Percentiles rank a stretch among this genome's conserved stretches.
Conservation (phyloP, 176 grass and related monocot species). For the Oryza glumipatula region DNA sequence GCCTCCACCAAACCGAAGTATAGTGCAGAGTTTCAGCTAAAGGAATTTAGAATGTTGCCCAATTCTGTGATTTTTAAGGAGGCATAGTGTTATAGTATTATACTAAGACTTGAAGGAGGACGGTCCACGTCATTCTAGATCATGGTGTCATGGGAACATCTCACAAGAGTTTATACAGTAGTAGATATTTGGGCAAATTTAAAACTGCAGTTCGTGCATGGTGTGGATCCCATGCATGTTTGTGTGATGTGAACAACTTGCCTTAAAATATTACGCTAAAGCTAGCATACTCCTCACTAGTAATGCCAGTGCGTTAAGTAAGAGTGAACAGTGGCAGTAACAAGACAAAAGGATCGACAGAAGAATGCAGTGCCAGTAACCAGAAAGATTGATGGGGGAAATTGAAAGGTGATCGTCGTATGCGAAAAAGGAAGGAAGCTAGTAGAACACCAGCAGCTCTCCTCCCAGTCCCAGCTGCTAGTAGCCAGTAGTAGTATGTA, state of each 20-base stretch:
- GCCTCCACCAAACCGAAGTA: too few relatives aligned
- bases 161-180: neutral
- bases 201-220: neutral
- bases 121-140: slow-evolving; percentile 7
- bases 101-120: neutral
- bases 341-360: neutral
- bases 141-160: neutral
- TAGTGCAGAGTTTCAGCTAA: neutral
- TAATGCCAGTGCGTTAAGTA: neutral
- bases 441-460: neutral
- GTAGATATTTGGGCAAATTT: neutral
- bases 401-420: neutral
- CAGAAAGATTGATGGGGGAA: slow-evolving; percentile 2
- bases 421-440: neutral
- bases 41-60: neutral
- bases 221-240: neutral
- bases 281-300: neutral
- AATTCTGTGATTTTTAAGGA: neutral
- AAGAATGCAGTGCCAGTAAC: neutral
- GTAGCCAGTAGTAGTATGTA: too few relatives aligned
- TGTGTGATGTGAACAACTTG: neutral
- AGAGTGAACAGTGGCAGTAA: neutral
- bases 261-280: neutral
- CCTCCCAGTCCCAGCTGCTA: neutral
- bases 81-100: neutral